Evolutionary conservation across 1,284 basidiomycete genomes (phyloP).

Genomic region (Fomitopsis schrenkii): DNA sequence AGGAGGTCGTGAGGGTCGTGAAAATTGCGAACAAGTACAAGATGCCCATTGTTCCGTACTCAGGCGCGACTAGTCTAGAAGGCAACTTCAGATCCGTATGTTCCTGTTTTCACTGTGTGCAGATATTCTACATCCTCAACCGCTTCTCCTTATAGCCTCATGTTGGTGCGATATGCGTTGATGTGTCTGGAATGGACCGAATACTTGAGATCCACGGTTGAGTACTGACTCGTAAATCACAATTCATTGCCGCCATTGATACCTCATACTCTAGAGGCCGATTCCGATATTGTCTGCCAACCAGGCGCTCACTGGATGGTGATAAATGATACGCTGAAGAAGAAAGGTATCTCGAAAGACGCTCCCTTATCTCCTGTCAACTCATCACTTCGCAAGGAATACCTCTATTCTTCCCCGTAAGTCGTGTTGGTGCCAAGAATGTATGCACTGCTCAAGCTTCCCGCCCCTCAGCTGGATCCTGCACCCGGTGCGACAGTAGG

Average conservation of each 20-base stretch:
- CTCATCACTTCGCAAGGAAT: constrained; percentile 34
- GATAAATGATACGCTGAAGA: constrained; percentile 71
- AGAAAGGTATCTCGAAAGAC: constrained; percentile 42
- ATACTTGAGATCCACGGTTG: constrained; percentile 75
- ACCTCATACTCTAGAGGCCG: constrained; percentile 46
- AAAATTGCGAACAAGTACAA: constrained; percentile 54
- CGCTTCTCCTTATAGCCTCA: constrained; percentile 15
- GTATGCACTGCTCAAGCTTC: background rate
- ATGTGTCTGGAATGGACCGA: constrained; percentile 82
- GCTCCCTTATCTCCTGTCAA: background rate
- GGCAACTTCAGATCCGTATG: constrained; percentile 57
- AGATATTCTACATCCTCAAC: background rate
- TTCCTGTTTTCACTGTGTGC: constrained; percentile 13
- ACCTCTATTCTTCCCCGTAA: constrained; percentile 85
- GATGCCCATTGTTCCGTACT: constrained; percentile 56
- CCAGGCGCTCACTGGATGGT: constrained; percentile 87
- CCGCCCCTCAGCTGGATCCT: constrained; percentile 60
- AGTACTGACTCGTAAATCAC: constrained; percentile 4
- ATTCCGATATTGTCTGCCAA: constrained; percentile 81
- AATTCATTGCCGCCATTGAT: background rate
- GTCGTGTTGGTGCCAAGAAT: constrained; percentile 16
- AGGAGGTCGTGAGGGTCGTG: constrained; percentile 58
- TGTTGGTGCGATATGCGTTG: constrained; percentile 43
- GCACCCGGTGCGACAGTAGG: constrained; percentile 82
- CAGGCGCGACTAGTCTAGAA: constrained; percentile 61